Evolutionary conservation across 2,329 filamentous ascomycete species (phyloP).

Genomic region (Bipolaris cookei): DNA sequence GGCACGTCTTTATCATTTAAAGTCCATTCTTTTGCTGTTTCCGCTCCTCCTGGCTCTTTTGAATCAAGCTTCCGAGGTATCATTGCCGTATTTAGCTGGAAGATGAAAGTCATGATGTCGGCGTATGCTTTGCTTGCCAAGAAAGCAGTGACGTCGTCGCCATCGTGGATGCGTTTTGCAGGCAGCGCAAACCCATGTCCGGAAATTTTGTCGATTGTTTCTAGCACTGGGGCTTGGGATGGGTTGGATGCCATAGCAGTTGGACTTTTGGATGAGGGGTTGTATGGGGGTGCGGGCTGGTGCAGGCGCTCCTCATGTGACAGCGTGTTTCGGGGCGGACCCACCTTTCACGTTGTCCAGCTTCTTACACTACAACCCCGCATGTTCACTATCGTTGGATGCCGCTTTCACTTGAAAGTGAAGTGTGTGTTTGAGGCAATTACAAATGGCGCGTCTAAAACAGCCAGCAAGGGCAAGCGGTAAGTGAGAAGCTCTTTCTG

Average conservation of each 20-base stretch:
- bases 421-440: background rate
- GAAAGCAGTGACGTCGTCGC: conserved; percentile 80
- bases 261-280: conserved; percentile 8
- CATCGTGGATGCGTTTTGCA: conserved; percentile 82
- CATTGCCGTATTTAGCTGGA: conserved; percentile 88
- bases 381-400: conserved; percentile 2
- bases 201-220: conserved; percentile 26
- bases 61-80: conserved; percentile 67
- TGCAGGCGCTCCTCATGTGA: conserved; percentile 26
- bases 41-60: conserved; percentile 41
- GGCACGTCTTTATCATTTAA: conserved; percentile 52
- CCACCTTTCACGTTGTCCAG: conserved; percentile 10
- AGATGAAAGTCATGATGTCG: conserved; percentile 83
- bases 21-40: conserved; percentile 59
- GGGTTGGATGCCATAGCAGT: conserved; percentile 33
- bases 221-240: conserved; percentile 27
- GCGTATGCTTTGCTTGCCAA: conserved; percentile 81
- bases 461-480: conserved; percentile 6
- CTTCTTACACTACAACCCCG: conserved; percentile 7
- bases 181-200: conserved; percentile 67
- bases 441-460: conserved; percentile 21
- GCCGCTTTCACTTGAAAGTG: background rate
- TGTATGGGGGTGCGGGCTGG: conserved; percentile 2
- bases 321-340: conserved; percentile 20
- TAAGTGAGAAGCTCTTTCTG: background rate